These are phyloP conservation scores for Aegle marmelos DNA, from an alignment of 345 rosid genomes.

Conservation along the genomic window DNA sequence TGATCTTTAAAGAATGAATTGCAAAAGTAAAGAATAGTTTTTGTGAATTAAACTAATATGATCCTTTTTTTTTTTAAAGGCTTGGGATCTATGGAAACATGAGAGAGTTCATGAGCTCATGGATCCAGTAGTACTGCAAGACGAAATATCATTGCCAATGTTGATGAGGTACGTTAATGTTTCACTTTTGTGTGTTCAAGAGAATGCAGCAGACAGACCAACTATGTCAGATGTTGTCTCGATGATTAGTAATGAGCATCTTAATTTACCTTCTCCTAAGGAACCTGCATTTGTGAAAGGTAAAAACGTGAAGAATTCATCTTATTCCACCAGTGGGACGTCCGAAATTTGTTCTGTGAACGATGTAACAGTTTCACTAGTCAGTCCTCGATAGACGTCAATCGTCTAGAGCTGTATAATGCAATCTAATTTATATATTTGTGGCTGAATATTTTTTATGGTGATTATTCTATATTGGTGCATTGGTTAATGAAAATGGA, in stretches of 20 bases:
- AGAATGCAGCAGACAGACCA: not conserved
- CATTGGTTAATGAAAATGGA: no score
- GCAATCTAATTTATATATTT: no score
- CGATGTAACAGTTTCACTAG: not conserved
- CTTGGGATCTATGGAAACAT: not conserved
- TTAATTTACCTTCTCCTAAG: not conserved
- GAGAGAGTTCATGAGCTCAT: not conserved
- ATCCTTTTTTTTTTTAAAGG: not conserved
- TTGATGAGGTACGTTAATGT: not conserved
- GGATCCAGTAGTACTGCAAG: not conserved
- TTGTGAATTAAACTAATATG: not conserved
- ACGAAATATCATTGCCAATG: not conserved
- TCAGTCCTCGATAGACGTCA: not conserved
- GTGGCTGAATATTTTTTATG: no score
- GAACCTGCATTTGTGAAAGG: not conserved
- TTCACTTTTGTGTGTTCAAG: not conserved
- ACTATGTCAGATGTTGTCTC: not conserved
- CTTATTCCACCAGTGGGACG: not conserved
- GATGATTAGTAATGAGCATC: not conserved
- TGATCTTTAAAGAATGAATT: not conserved
- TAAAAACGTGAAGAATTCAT: not conserved
- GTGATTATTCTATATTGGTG: no score
- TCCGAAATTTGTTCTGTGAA: not conserved
- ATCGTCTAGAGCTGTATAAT: no score
- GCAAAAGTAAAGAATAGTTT: not conserved